A percentile compares a stretch with the other conserved stretches of the same genome.
phyloP scores from a whole-genome alignment of 2,329 filamentous ascomycete genomes.

The Colletotrichum siamense region DNA sequence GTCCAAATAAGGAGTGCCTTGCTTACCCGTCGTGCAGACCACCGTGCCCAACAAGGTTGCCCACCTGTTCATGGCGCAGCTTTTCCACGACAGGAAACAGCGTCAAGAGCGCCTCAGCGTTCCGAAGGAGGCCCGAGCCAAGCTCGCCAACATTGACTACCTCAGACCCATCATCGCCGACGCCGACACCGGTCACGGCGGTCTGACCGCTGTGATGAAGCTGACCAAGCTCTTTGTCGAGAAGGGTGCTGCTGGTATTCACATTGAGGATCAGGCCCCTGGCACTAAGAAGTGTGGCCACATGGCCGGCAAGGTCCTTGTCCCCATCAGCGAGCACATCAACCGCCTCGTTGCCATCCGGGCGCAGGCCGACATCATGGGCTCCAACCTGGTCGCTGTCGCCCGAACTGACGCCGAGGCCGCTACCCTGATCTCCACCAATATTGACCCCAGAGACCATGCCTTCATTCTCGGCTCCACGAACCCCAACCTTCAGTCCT shows the following conservation, averaged over 20 bases:
- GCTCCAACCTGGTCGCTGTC: conserved; percentile 85
- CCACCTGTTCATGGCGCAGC: conserved; percentile 96
- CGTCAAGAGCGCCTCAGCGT: conserved; percentile 88
- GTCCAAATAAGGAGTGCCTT: neutral
- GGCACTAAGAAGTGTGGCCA: conserved; percentile 99
- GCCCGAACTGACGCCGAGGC: conserved; percentile 97
- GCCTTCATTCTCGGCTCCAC: conserved; percentile 90
- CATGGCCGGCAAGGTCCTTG: conserved; percentile 98
- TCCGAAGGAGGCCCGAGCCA: conserved; percentile 74
- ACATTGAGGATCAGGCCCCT: conserved; percentile 98
- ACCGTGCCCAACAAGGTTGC: conserved; percentile 98
- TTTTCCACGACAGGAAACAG: conserved; percentile 99
- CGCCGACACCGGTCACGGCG: conserved; percentile 96
- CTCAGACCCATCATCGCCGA: conserved; percentile 95
- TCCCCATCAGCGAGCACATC: conserved; percentile 97
- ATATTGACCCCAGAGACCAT: conserved; percentile 95
- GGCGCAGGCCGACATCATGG: conserved; percentile 99
- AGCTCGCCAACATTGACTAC: conserved; percentile 86
- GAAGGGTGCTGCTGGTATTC: conserved; percentile 94
- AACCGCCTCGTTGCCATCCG: conserved; percentile 96
- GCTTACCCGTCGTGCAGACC: conserved; percentile 60
- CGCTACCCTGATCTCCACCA: conserved; percentile 94
- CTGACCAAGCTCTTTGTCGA: conserved; percentile 97
- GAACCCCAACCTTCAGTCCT: conserved; percentile 81
- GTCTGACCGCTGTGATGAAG: conserved; percentile 99